Conservation (phyloP, 225 moss, liverwort and hornwort genomes). For the Pseudisothecium myosuroides region DNA sequence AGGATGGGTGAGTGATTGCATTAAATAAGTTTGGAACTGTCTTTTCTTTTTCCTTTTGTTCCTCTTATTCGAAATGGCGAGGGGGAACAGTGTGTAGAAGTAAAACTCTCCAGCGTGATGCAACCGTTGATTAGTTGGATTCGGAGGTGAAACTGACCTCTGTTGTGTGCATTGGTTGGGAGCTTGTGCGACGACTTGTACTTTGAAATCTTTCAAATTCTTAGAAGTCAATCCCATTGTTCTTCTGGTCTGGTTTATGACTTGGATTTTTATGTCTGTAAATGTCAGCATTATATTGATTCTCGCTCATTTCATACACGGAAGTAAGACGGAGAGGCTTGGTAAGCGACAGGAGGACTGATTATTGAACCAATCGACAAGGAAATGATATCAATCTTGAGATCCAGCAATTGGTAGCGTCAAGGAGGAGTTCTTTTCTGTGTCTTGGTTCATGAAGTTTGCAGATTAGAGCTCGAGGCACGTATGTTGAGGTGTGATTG, state of each 20-base stretch:
- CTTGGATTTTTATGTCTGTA: background rate
- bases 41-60: too few relatives aligned
- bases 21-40: background rate
- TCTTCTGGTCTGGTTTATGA: background rate
- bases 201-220: background rate
- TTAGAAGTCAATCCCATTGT: background rate
- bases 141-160: background rate
- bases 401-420: background rate
- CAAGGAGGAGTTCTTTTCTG: background rate
- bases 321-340: background rate
- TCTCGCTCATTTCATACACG: background rate
- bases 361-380: background rate
- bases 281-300: background rate
- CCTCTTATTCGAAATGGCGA: background rate
- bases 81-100: background rate
- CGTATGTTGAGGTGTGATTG: background rate
- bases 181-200: background rate
- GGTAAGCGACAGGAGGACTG: background rate
- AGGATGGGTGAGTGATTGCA: background rate
- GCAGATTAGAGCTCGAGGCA: background rate
- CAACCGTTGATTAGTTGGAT: background rate
- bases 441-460: constrained; percentile 1
- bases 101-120: background rate
- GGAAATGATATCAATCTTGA: background rate
- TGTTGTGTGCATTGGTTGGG: background rate